Base-by-base conservation (phyloP, 75 land plant genomes). In the Picea glauca region DNA sequence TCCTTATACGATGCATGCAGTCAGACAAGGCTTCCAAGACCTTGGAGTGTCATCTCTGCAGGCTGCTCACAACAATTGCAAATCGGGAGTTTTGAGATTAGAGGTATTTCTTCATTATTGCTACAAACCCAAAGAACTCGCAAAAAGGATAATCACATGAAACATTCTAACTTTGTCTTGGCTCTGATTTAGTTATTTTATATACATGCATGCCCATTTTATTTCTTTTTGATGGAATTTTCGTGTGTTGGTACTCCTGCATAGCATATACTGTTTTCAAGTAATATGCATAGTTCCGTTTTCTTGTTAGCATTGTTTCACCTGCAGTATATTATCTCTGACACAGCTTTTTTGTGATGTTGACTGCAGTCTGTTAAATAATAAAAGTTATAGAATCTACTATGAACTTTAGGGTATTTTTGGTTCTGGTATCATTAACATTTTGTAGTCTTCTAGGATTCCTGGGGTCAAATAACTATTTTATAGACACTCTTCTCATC, bases 1-100 rank as follows among this genome's bases (percentile, higher is more conserved):
- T 35, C 99, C 99, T 15, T 98, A 91, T 76, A 95, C 98, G 72
- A 88, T 95, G 98, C 98, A 95, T 65, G 99, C 99, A 57, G 99
- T 98, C 3, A 94, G 90, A 82, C 98, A 98, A 81, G 99, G 99
- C 11, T 93, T 98, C 38, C 99, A 98, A 78, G 99, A 98, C 83
- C 88, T 98, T 80, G 99, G 99, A 68, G 93, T 90, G 23, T 77
- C 81, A 14, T 90, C 94, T 59, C 46, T 95, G 77, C 76, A 78
- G 46, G 86, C 82, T 21, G 99, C 96, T 78, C 99, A 95, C 80
- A 88, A 91, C 11, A 80, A 86, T 13, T 77, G 91, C 75, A 70
- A 85, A 38, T 84, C 86, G 15, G 87, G 84, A 0, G 77, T 17
- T 0, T 82, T 98, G 18, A 91, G 96, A 86, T 87, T 98, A 11